Conservation (phyloP, 2,329 filamentous ascomycete species). For the Nemania sp. region DNA sequence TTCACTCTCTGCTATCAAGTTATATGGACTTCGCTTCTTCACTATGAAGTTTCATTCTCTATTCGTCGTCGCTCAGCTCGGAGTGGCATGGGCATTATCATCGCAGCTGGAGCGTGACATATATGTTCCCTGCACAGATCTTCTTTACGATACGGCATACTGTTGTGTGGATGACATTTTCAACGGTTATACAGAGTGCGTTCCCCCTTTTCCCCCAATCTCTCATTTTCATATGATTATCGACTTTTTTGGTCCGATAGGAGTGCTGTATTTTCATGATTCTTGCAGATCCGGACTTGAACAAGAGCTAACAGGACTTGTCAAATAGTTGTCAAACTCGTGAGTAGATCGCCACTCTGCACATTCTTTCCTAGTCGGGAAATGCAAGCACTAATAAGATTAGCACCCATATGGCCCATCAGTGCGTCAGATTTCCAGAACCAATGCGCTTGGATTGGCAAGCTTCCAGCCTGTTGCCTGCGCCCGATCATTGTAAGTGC, state of each 20-base stretch:
- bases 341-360: background rate
- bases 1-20: no score
- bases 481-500: constrained; percentile 8
- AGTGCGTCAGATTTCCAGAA: constrained; percentile 5
- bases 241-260: no score
- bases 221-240: no score
- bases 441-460: constrained; percentile 1
- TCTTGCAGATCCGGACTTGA: no score
- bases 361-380: background rate
- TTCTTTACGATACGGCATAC: constrained; percentile 5
- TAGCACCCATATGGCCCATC: background rate
- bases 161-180: background rate
- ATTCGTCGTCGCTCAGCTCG: background rate
- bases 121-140: constrained; percentile 2
- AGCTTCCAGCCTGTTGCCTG: constrained; percentile 5
- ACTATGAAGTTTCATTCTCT: constrained; percentile 2
- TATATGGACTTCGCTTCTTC: no score
- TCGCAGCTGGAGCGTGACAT: background rate
- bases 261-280: no score
- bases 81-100: constrained; percentile 9
- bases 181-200: constrained; percentile 3
- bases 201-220: background rate
- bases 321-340: background rate
- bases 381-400: background rate
- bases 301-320: background rate